Percentiles rank a stretch among this genome's conserved stretches.
phyloP scores from a whole-genome alignment of 768 basidiomycete species.

The Pulveroboletus sp. region DNA sequence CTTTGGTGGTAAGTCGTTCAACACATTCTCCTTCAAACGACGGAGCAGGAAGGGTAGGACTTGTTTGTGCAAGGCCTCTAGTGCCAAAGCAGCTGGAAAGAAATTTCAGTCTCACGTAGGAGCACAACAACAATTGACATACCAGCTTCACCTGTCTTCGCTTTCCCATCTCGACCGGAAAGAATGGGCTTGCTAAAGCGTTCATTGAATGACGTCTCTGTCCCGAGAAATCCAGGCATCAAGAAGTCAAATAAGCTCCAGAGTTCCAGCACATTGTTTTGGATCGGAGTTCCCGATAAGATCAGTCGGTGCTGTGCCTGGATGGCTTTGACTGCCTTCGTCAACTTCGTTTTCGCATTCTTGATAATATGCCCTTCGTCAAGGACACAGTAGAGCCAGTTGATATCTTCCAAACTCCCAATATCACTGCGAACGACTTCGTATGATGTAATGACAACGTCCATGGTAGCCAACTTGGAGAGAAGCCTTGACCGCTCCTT shows the following conservation, averaged over 20 bases:
- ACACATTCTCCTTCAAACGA: slow-evolving; percentile 94
- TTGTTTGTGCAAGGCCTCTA: slow-evolving; percentile 97
- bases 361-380: slow-evolving; percentile 99
- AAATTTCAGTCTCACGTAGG: slow-evolving; percentile 1
- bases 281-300: slow-evolving; percentile 95
- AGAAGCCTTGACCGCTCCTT: slow-evolving; percentile 72
- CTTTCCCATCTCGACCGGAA: slow-evolving; percentile 91
- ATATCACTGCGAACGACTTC: slow-evolving; percentile 97
- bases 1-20: slow-evolving; percentile 94
- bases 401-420: slow-evolving; percentile 58
- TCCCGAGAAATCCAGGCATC: slow-evolving; percentile 99
- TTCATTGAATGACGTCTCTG: slow-evolving; percentile 90
- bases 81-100: slow-evolving; percentile 75
- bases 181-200: slow-evolving; percentile 94
- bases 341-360: slow-evolving; percentile 96
- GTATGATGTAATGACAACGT: slow-evolving; percentile 96
- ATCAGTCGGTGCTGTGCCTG: slow-evolving; percentile 90
- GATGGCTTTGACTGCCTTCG: slow-evolving; percentile 90
- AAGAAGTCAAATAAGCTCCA: slow-evolving; percentile 99
- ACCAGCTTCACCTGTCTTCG: slow-evolving; percentile 94
- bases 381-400: slow-evolving; percentile 94
- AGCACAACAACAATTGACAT: slow-evolving; percentile 25
- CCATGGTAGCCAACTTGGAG: slow-evolving; percentile 60
- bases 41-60: slow-evolving; percentile 97
- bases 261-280: slow-evolving; percentile 96